These are phyloP conservation scores for Plasmodium fragile DNA, from an alignment of 169 alveolate genomes.

Conservation along the genomic window DNA sequence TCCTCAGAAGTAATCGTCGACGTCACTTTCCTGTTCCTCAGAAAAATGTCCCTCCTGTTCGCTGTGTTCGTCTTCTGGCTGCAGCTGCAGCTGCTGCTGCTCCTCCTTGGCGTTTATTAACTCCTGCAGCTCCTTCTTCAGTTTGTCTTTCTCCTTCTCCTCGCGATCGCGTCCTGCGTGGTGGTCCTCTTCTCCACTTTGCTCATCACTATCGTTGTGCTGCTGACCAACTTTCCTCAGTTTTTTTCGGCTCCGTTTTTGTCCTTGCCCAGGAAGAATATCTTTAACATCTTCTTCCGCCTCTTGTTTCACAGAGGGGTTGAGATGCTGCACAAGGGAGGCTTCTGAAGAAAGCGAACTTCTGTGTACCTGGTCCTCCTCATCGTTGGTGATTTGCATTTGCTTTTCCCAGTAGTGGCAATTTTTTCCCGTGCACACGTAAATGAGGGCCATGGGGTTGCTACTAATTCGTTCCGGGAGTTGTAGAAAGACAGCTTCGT, in stretches of 20 bases:
- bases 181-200: background rate
- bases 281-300: background rate
- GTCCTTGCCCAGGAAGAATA: background rate
- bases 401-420: conserved; percentile 84
- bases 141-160: conserved; percentile 9
- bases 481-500: conserved; percentile 92
- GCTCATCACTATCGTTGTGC: background rate
- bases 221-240: background rate
- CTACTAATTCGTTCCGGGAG: conserved; percentile 91
- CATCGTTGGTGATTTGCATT: conserved; percentile 77
- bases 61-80: background rate
- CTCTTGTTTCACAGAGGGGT: conserved; percentile 18
- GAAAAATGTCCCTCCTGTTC: background rate
- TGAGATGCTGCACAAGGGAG: conserved; percentile 12
- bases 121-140: conserved; percentile 32
- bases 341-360: conserved; percentile 12
- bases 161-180: background rate
- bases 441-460: conserved; percentile 93
- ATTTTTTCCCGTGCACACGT: conserved; percentile 89
- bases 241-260: background rate
- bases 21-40: conserved; percentile 16
- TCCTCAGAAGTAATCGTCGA: conserved; percentile 46
- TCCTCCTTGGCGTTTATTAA: conserved; percentile 17
- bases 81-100: background rate
- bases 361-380: conserved; percentile 7